Conservation (phyloP, 352 stramenopile genomes). For the Phytophthora agathidicida region DNA sequence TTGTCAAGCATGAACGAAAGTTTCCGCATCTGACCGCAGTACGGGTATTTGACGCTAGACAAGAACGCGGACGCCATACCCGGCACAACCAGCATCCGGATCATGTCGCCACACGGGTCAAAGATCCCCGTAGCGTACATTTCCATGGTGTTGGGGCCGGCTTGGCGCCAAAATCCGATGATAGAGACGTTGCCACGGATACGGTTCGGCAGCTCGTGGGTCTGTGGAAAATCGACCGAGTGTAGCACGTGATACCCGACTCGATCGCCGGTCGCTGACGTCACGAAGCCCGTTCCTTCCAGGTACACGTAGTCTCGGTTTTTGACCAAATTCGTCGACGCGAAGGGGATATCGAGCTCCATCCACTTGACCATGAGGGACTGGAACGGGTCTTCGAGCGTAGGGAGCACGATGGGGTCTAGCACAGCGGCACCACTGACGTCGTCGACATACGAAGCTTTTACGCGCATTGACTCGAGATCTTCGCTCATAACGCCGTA, state of each 20-base stretch:
- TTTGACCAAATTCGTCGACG: slow-evolving; percentile 19
- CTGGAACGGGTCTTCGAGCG: slow-evolving; percentile 25
- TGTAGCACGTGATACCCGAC: slow-evolving; percentile 46
- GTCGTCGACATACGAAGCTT: slow-evolving; percentile 31
- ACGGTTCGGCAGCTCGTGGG: slow-evolving; percentile 28
- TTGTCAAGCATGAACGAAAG: slow-evolving; percentile 33
- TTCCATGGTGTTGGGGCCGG: slow-evolving; percentile 24
- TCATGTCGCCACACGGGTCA: slow-evolving; percentile 27
- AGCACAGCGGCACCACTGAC: slow-evolving; percentile 27
- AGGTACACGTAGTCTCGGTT: slow-evolving; percentile 42
- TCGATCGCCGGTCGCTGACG: slow-evolving; percentile 27
- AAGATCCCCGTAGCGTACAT: slow-evolving; percentile 36
- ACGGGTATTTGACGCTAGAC: slow-evolving; percentile 24
- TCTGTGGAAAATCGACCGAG: slow-evolving; percentile 38
- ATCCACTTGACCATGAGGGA: slow-evolving; percentile 37
- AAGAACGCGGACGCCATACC: slow-evolving; percentile 27
- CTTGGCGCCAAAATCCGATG: slow-evolving; percentile 39
- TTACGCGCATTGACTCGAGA: slow-evolving; percentile 25
- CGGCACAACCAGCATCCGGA: slow-evolving; percentile 25
- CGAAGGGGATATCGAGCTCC: slow-evolving; percentile 24
- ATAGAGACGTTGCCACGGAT: slow-evolving; percentile 41
- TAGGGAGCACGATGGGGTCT: slow-evolving; percentile 27
- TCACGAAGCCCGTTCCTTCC: slow-evolving; percentile 33
- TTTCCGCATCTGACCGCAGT: slow-evolving; percentile 33
- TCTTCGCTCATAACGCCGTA: slow-evolving; percentile 31